phyloP scores from a whole-genome alignment of 805 yeast species.

The Saccharomycopsis babjevae region DNA sequence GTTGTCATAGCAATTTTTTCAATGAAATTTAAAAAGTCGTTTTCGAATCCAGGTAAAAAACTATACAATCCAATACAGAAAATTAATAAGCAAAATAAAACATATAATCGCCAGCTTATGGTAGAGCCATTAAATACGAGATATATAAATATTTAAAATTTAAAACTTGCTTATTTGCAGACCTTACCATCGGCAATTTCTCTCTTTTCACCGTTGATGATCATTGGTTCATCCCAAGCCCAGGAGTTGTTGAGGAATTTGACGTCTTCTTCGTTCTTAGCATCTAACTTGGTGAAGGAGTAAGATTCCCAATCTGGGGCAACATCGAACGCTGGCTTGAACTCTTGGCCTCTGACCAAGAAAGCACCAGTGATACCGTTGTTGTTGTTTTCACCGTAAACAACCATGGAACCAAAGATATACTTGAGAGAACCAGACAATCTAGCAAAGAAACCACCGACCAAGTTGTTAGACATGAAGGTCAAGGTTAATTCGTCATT shows the following conservation, averaged over 20 bases:
- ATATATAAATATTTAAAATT: background rate
- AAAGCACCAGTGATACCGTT: slow-evolving; percentile 95
- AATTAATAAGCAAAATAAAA: too few species aligned
- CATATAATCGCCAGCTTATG: too few species aligned
- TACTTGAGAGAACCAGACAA: slow-evolving; percentile 84
- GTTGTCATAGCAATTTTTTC: too few species aligned
- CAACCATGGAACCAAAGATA: slow-evolving; percentile 88
- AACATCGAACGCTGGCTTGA: slow-evolving; percentile 85
- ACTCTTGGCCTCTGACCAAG: slow-evolving; percentile 91
- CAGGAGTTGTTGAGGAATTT: slow-evolving; percentile 82
- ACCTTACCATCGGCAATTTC: slow-evolving; percentile 98
- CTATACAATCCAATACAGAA: too few species aligned
- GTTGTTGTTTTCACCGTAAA: slow-evolving; percentile 97
- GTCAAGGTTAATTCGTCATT: slow-evolving; percentile 95
- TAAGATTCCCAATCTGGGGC: slow-evolving; percentile 99
- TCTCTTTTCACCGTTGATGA: slow-evolving; percentile 64
- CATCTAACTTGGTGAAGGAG: slow-evolving; percentile 72
- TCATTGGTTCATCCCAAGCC: slow-evolving; percentile 97
- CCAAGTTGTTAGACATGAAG: slow-evolving; percentile 95
- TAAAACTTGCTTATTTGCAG: slow-evolving; percentile 55
- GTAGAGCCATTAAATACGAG: background rate
- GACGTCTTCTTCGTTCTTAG: slow-evolving; percentile 63
- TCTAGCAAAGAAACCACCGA: slow-evolving; percentile 98
- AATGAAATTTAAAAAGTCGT: too few species aligned
- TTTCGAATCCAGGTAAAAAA: too few species aligned